Evolutionary conservation across 2,329 filamentous ascomycete species (phyloP).

Genomic region (Talaromyces sp.): DNA sequence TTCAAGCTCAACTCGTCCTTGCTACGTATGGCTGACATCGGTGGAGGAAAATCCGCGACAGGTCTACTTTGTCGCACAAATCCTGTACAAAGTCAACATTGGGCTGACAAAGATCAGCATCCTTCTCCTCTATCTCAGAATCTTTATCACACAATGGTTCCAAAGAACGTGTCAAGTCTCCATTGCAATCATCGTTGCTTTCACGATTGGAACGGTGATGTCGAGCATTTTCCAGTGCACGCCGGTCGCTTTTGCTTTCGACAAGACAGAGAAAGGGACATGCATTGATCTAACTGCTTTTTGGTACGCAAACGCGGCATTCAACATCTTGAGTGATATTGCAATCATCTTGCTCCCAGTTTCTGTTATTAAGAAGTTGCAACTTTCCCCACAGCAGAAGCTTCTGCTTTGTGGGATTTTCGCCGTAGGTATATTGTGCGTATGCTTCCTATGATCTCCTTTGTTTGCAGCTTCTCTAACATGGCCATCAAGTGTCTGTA

Average conservation of each 20-base stretch:
- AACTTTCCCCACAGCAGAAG: slow-evolving; percentile 43
- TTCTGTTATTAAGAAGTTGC: slow-evolving; percentile 39
- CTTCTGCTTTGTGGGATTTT: slow-evolving; percentile 42
- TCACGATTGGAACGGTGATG: slow-evolving; percentile 34
- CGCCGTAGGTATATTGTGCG: slow-evolving; percentile 28
- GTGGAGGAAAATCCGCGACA: slow-evolving; percentile 9
- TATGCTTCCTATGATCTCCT: background rate
- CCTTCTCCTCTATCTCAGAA: slow-evolving; percentile 47
- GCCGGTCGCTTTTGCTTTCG: slow-evolving; percentile 29
- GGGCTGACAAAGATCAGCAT: slow-evolving; percentile 46
- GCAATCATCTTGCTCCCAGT: slow-evolving; percentile 44
- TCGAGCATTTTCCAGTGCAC: slow-evolving; percentile 33
- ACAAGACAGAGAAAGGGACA: slow-evolving; percentile 11
- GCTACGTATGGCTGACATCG: background rate
- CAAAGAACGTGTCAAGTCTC: slow-evolving; percentile 37
- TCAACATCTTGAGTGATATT: slow-evolving; percentile 46
- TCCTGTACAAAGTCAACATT: slow-evolving; percentile 35
- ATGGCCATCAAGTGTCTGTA: slow-evolving; percentile 28
- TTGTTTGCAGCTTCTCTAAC: slow-evolving; percentile 25
- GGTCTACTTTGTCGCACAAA: slow-evolving; percentile 37
- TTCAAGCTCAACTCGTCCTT: slow-evolving; percentile 29
- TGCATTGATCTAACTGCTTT: slow-evolving; percentile 40
- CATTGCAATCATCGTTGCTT: slow-evolving; percentile 35
- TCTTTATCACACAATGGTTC: slow-evolving; percentile 38
- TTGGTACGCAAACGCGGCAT: slow-evolving; percentile 44